These are phyloP conservation scores for Botryosphaeria agaves DNA, from an alignment of 2,329 filamentous ascomycete species.

Conservation along the genomic window DNA sequence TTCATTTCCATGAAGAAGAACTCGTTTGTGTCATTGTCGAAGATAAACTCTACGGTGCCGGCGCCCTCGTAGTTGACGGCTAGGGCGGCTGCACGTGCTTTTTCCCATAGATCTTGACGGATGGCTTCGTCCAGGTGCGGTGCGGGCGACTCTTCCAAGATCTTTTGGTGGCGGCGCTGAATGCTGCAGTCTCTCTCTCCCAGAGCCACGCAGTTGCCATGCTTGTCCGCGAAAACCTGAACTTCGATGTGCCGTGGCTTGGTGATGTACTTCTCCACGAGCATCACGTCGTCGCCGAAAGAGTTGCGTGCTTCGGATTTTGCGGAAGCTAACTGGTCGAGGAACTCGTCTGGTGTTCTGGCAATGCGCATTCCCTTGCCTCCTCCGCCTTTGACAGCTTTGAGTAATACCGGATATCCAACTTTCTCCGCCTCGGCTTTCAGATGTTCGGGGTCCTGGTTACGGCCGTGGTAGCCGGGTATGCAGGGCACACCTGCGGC, in stretches of 20 bases:
- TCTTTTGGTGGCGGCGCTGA: slow-evolving; percentile 48
- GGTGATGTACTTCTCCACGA: slow-evolving; percentile 52
- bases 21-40: slow-evolving; percentile 46
- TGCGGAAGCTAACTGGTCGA: slow-evolving; percentile 42
- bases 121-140: slow-evolving; percentile 41
- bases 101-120: slow-evolving; percentile 47
- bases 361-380: slow-evolving; percentile 56
- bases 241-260: slow-evolving; percentile 51
- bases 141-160: slow-evolving; percentile 48
- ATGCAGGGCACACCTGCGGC: slow-evolving; percentile 91
- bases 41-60: slow-evolving; percentile 52
- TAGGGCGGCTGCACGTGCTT: slow-evolving; percentile 43
- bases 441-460: slow-evolving; percentile 50
- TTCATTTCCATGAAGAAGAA: slow-evolving; percentile 63
- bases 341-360: slow-evolving; percentile 38
- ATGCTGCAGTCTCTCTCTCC: slow-evolving; percentile 51
- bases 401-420: slow-evolving; percentile 46
- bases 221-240: slow-evolving; percentile 48
- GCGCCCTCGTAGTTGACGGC: slow-evolving; percentile 49
- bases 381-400: slow-evolving; percentile 46
- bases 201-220: slow-evolving; percentile 45
- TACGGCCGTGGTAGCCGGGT: slow-evolving; percentile 79
- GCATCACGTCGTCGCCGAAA: slow-evolving; percentile 48
- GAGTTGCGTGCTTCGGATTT: slow-evolving; percentile 47
- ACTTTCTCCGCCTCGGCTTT: slow-evolving; percentile 57